These are phyloP conservation scores for Laetiporus sulphureus DNA, from an alignment of 1,284 basidiomycete species.

Conservation along the genomic window DNA sequence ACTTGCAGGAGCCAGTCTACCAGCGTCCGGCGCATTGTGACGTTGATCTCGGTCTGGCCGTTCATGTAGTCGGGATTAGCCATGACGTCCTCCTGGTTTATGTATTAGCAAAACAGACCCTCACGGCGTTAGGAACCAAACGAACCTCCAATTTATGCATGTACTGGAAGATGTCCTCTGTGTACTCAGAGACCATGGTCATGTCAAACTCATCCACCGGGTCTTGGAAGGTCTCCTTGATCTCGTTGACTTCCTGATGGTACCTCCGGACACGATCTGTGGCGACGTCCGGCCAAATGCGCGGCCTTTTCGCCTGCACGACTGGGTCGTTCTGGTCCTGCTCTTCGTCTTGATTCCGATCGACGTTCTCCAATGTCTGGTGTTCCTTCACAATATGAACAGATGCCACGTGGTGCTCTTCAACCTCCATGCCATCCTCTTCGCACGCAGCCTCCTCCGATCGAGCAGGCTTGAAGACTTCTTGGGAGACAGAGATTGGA, in stretches of 20 bases:
- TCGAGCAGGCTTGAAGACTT: conserved; percentile 29
- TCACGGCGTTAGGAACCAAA: conserved; percentile 7
- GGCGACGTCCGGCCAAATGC: conserved; percentile 65
- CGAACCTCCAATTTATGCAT: conserved; percentile 89
- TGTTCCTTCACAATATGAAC: no score
- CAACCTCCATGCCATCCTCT: conserved; percentile 56
- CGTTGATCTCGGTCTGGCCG: conserved; percentile 91
- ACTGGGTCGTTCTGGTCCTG: conserved; percentile 23
- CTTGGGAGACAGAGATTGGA: conserved; percentile 28
- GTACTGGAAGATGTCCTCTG: conserved; percentile 95
- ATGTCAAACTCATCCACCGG: conserved; percentile 85
- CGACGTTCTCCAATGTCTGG: conserved; percentile 8
- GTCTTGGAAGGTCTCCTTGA: conserved; percentile 72
- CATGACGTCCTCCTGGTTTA: conserved; percentile 74
- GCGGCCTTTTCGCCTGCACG: conserved; percentile 36
- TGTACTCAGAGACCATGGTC: conserved; percentile 98
- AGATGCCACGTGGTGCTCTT: conserved; percentile 28
- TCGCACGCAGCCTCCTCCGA: conserved; percentile 30
- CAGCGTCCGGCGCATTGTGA: conserved; percentile 93
- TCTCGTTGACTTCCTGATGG: conserved; percentile 52
- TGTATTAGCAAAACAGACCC: conserved; percentile 11
- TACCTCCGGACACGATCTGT: conserved; percentile 52
- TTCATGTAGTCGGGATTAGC: conserved; percentile 93
- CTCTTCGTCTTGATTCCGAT: conserved; percentile 36
- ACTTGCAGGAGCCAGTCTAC: conserved; percentile 99